phyloP scores from a whole-genome alignment of 192 early-diverging fungal species.

The Umbelopsis sp. region DNA sequence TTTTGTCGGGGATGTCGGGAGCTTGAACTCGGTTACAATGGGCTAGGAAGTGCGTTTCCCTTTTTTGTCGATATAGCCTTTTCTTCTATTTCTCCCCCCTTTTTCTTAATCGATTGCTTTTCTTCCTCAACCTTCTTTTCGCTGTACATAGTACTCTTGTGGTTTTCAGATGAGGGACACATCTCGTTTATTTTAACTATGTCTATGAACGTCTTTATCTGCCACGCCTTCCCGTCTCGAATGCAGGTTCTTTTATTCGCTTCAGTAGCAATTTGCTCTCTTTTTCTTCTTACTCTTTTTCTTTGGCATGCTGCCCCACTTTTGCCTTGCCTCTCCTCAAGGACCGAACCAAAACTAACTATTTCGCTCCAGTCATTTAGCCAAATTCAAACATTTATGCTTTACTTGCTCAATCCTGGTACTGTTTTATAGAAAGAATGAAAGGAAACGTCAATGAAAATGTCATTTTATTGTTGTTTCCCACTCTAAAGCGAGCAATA shows the following conservation, averaged over 20 bases:
- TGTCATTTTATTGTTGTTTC: not conserved
- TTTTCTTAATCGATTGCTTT: no score
- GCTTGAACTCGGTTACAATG: no score
- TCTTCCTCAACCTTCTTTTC: not conserved
- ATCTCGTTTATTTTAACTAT: no score
- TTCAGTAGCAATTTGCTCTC: not conserved
- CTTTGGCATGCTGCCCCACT: not conserved
- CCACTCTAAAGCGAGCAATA: constrained; percentile 4
- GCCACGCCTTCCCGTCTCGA: not conserved
- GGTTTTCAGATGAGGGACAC: not conserved
- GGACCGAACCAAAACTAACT: not conserved
- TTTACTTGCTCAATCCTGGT: no score
- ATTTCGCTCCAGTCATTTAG: no score
- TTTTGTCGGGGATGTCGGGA: no score
- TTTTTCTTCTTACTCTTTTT: not conserved
- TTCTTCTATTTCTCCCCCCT: no score
- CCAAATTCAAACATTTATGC: no score
- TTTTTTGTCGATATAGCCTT: constrained; percentile 3
- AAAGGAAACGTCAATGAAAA: no score
- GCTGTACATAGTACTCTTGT: constrained; percentile 23
- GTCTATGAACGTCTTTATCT: not conserved
- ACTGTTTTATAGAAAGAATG: no score
- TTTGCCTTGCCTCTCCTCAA: not conserved
- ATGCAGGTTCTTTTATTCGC: constrained; percentile 1
- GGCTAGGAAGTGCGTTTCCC: not conserved